Percentiles rank a stretch among this genome's conserved stretches.
These are phyloP conservation scores for Orbilia javanica DNA, from an alignment of 2,329 filamentous ascomycete species.

Conservation along the genomic window DNA sequence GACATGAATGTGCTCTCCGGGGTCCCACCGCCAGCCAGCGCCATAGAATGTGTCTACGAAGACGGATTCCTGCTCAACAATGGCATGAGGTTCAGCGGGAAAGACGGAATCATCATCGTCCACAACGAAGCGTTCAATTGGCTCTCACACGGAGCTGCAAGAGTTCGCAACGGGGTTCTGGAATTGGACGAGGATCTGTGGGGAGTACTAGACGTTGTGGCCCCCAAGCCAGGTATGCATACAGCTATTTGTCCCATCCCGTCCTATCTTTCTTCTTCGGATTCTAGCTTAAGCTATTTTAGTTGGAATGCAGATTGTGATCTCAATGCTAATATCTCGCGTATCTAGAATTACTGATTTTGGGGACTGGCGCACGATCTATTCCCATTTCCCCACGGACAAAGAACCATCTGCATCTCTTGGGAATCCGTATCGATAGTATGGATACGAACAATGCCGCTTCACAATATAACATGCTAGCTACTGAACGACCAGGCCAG, in stretches of 20 bases:
- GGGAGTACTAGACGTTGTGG: conserved; percentile 80
- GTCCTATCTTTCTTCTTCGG: not conserved
- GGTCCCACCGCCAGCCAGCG: conserved; percentile 81
- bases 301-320: conserved; percentile 12
- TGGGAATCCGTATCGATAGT: conserved; percentile 88
- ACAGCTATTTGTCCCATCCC: not conserved
- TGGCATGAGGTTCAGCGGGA: conserved; percentile 77
- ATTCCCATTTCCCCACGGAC: conserved; percentile 81
- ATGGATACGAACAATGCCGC: conserved; percentile 94
- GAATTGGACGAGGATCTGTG: conserved; percentile 79
- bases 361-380: conserved; percentile 85
- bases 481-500: conserved; percentile 88
- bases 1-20: conserved; percentile 83
- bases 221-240: conserved; percentile 84
- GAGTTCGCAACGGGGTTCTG: conserved; percentile 79
- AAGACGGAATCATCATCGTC: conserved; percentile 81
- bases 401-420: conserved; percentile 76
- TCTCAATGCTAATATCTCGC: conserved; percentile 27
- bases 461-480: conserved; percentile 92
- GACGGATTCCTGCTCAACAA: conserved; percentile 91
- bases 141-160: conserved; percentile 67
- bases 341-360: conserved; percentile 80
- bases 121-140: conserved; percentile 89
- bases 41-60: conserved; percentile 82
- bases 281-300: not conserved